These are phyloP conservation scores for Microdochium paspali DNA, from an alignment of 2,329 filamentous ascomycete genomes.

Conservation along the genomic window DNA sequence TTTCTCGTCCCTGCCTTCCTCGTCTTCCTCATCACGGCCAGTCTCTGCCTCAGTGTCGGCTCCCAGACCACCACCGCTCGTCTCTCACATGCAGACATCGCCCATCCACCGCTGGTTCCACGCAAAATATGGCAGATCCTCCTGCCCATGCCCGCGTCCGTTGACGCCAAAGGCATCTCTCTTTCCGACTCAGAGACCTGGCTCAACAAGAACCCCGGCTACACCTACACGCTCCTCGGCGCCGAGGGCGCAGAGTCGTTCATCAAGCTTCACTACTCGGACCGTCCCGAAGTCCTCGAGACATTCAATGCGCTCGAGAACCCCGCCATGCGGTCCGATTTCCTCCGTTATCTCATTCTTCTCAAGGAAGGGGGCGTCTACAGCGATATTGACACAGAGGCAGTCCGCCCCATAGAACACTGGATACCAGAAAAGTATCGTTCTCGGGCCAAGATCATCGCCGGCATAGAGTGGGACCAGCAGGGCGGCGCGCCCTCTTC, in stretches of 20 bases:
- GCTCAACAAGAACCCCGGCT: constrained; percentile 5
- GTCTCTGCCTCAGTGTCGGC: background rate
- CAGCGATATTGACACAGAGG: constrained; percentile 4
- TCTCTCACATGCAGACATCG: background rate
- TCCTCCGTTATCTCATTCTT: constrained; percentile 5
- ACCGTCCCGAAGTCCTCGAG: background rate
- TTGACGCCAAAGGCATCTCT: constrained; percentile 1
- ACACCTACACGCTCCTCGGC: constrained; percentile 8
- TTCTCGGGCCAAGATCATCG: constrained; percentile 1
- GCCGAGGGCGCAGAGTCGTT: constrained; percentile 2
- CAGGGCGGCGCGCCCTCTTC: constrained; percentile 1
- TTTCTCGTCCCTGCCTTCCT: background rate
- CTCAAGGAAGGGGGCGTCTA: constrained; percentile 5
- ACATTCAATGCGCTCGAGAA: constrained; percentile 5
- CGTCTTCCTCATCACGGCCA: background rate
- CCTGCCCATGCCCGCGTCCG: constrained; percentile 1
- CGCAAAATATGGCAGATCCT: constrained; percentile 7
- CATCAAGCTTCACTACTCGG: constrained; percentile 1
- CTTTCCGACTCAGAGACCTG: constrained; percentile 3
- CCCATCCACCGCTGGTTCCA: constrained; percentile 24
- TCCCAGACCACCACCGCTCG: background rate
- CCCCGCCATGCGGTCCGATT: constrained; percentile 6
- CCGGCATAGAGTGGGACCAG: constrained; percentile 5
- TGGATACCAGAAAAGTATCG: constrained; percentile 4
- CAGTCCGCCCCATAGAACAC: constrained; percentile 1